These are phyloP conservation scores for Hyphopichia khmerensis DNA, from an alignment of 1,139 yeast genomes.

Conservation along the genomic window DNA sequence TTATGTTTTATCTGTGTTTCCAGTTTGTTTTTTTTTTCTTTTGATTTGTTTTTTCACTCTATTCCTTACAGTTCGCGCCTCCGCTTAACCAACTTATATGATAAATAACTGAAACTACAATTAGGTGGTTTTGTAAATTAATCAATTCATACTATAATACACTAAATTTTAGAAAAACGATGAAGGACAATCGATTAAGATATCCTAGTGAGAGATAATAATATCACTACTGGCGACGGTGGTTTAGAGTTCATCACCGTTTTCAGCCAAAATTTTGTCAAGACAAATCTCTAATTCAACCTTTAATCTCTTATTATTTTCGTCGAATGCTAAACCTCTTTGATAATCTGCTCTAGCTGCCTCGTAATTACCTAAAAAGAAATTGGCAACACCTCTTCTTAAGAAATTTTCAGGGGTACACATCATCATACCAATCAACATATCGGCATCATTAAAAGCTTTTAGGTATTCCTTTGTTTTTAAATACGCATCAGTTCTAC, in stretches of 20 bases:
- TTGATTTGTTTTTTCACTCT: too few relatives aligned
- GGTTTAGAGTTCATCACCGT: constrained; percentile 43
- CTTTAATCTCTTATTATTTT: constrained; percentile 45
- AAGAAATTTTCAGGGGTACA: constrained; percentile 76
- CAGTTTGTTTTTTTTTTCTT: too few relatives aligned
- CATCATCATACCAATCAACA: constrained; percentile 63
- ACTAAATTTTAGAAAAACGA: too few relatives aligned
- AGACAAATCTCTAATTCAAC: constrained; percentile 45
- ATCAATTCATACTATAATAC: too few relatives aligned
- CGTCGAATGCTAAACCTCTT: constrained; percentile 70
- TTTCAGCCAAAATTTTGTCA: constrained; percentile 49
- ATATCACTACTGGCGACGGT: too few relatives aligned
- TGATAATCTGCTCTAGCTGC: constrained; percentile 76
- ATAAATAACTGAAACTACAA: too few relatives aligned
- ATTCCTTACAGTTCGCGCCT: too few relatives aligned
- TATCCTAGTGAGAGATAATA: too few relatives aligned
- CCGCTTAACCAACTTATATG: too few relatives aligned
- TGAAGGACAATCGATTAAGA: too few relatives aligned
- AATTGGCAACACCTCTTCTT: constrained; percentile 76
- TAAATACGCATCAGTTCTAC: constrained; percentile 81
- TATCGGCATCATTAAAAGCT: constrained; percentile 80
- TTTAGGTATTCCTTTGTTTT: constrained; percentile 62
- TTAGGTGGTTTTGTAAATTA: too few relatives aligned
- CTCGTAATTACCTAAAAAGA: constrained; percentile 65
- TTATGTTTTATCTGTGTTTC: too few relatives aligned